Evolutionary conservation across 768 basidiomycete species (phyloP), one percentile per base, ranked within the genome.

Genomic region (Suillus subluteus): DNA sequence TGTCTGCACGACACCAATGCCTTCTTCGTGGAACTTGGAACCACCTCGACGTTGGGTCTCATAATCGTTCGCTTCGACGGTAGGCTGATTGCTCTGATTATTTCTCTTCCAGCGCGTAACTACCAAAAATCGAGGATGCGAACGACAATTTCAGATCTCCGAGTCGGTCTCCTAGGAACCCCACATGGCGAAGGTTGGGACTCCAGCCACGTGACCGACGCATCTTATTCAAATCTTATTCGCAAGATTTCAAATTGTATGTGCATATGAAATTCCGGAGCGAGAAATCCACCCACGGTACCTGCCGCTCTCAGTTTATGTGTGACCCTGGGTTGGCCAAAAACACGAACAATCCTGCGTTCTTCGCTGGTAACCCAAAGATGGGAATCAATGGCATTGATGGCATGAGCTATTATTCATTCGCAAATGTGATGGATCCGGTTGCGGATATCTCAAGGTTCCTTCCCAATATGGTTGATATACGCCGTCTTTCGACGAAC

Each of bases 341-440:
- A 32, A 65, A 71, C 32, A 59, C 40, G 43, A 54, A 66, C 61
- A 68, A 73, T 41, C 32, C 66, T 16, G 23, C 58, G 12, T 41
- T 65, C 23, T 75, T 78, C 43, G 26, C 37, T 43, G 62, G 38
- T 73, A 55, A 16, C 58, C 43, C 74, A 62, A 21, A 18, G 43
- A 69, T 50, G 64, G 72, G 62, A 71, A 43, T 63, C 59, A 76
- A 69, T 56, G 69, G 70, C 21, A 30, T 67, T 48, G 38, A 63
- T 55, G 64, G 62, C 7, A 69, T 88, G 66, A 80, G 82, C 68
- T 86, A 87, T 71, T 92, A 89, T 78, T 87, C 89, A 66, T 90
- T 91, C 71, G 87, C 87, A 62, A 82, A 91, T 63, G 93, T 94
- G 82, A 94, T 94, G 90, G 91, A 91, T 0, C 92, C 90, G 4